Conservation (phyloP, 495 filamentous ascomycete genomes). For the Hyaloscypha bicolor region DNA sequence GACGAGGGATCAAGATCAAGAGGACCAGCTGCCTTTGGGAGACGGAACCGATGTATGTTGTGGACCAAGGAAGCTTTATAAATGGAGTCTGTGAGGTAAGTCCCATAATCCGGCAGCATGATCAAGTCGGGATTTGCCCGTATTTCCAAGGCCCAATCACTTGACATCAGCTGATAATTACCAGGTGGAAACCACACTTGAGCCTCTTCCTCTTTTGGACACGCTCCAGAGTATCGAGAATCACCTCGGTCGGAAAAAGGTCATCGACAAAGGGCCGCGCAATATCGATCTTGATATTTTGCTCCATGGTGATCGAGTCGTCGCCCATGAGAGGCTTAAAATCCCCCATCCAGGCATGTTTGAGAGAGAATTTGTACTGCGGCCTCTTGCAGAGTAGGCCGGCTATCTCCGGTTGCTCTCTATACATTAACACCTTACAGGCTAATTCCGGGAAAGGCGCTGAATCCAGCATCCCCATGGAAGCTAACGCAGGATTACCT, state of each 20-base stretch:
- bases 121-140: background rate
- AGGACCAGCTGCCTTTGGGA: constrained; percentile 90
- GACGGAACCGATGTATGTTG: constrained; percentile 94
- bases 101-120: background rate
- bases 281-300: constrained; percentile 95
- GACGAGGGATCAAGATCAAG: constrained; percentile 68
- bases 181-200: constrained; percentile 80
- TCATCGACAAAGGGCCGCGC: constrained; percentile 90
- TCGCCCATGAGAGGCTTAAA: constrained; percentile 70
- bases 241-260: constrained; percentile 73
- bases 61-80: constrained; percentile 83
- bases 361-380: constrained; percentile 91
- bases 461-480: constrained; percentile 51
- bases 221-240: constrained; percentile 82
- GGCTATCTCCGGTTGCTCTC: background rate
- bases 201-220: constrained; percentile 75
- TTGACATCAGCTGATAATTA: background rate
- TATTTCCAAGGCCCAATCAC: background rate
- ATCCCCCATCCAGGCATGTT: constrained; percentile 86
- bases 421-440: constrained; percentile 38
- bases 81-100: constrained; percentile 92
- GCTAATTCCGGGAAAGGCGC: constrained; percentile 62
- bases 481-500: constrained; percentile 61
- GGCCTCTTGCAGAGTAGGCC: constrained; percentile 79
- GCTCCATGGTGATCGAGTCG: constrained; percentile 71